Conservation (phyloP, 1,139 yeast genomes). For the Diutina neorugosa region DNA sequence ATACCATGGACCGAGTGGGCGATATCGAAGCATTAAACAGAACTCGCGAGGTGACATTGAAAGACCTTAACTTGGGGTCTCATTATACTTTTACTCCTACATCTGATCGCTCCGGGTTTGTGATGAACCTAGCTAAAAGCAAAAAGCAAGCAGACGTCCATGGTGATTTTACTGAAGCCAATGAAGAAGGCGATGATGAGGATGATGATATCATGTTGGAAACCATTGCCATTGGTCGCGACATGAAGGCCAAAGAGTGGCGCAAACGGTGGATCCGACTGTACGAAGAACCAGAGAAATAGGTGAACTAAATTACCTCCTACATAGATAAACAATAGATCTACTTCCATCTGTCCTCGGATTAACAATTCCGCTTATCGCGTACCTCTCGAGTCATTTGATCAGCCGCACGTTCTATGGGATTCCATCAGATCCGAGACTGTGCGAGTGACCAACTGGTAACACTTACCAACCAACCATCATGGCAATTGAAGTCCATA, state of each 20-base stretch:
- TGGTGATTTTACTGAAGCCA: constrained; percentile 9
- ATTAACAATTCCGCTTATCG: too few species aligned
- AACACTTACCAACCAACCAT: not conserved
- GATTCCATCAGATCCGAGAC: not conserved
- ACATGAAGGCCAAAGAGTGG: not conserved
- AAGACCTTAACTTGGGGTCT: constrained; percentile 53
- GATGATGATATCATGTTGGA: constrained; percentile 24
- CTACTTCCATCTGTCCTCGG: too few species aligned
- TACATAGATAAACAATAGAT: not conserved
- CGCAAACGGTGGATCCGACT: not conserved
- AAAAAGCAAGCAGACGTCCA: constrained; percentile 7
- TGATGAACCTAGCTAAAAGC: constrained; percentile 12
- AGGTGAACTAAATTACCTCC: not conserved
- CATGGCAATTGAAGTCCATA: constrained; percentile 30
- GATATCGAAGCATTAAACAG: constrained; percentile 74
- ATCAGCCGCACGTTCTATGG: not conserved
- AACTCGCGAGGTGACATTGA: constrained; percentile 67
- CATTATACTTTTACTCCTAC: constrained; percentile 15
- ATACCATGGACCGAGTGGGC: constrained; percentile 59
- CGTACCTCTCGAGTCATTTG: too few species aligned
- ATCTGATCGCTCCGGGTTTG: constrained; percentile 10
- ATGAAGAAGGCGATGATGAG: constrained; percentile 19
- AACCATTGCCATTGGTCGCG: constrained; percentile 18
- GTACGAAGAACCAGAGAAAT: not conserved
- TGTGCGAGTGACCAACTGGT: not conserved